Base-by-base conservation (phyloP, 2,329 filamentous ascomycete species). In the Neofusicoccum laricinum region DNA sequence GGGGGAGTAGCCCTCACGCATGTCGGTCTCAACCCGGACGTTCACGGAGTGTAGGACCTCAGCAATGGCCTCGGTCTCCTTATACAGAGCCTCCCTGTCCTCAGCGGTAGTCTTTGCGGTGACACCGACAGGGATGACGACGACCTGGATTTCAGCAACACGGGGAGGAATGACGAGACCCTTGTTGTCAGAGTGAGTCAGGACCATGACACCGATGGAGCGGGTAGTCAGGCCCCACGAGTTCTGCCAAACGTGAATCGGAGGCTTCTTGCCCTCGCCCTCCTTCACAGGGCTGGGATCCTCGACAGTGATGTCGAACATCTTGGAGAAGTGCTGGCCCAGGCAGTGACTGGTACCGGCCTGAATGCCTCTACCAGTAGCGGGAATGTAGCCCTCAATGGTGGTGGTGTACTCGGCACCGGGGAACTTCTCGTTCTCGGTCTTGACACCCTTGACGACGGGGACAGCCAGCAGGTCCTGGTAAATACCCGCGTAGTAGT, bases 281-380 rank as follows among this genome's bases (percentile, higher is more conserved):
- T 84, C 82, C 73, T 88, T 88, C 58, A 84, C 85, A 3, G 64
- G 57, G 66, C 84, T 83, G 25, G 95, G 95, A 74, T 99, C 93
- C 78, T 99, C 94, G 34, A 99, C 92, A 0, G 90, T 96, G 77
- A 99, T 98, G 78, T 95, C 90, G 77, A 98, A 99, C 93, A 99
- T 99, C 81, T 96, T 97, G 77, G 90, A 93, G 81, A 99, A 99
- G 81, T 99, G 97, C 80, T 99, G 95, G 61, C 95, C 95, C 8
- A 99, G 85, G 68, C 89, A 92, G 82, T 99, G 95, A 61, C 92
- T 97, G 45, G 95, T 99, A 61, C 88, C 95, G 69, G 93, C 95
- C 81, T 99, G 95, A 66, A 99, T 98, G 77, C 95, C 95, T 75
- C 95, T 90, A 25, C 95, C 95, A 68, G 96, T 98, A 67, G 92